Evolutionary conservation across 129 eudicot species (phyloP), one percentile per base, ranked within the genome.

Genomic region (Oenanthe sinensis): DNA sequence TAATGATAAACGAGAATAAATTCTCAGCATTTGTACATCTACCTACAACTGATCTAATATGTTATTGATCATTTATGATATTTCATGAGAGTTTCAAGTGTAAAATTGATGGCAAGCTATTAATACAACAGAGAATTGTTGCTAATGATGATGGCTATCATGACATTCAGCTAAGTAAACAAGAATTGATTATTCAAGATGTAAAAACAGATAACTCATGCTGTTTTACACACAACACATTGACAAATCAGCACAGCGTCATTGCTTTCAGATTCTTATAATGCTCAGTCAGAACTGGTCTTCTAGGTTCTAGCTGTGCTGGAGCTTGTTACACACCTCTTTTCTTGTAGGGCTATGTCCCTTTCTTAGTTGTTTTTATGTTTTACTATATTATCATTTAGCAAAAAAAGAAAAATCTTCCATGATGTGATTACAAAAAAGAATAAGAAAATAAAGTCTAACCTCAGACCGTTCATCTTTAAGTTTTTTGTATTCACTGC

Each of bases 391-490:
- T 58, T n/a, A 8, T n/a, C 33, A 58, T 58, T n/a, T 58, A 2
- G 30, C 5, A 50, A 19, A 6, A 8, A 2, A 22, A 7, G 20
- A 20, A 54, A 48, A 48, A 17, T 48, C 5, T 17, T 37, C 39
- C 8, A 2, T 14, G 13, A 70, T 1, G 26, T 36, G 19, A 7
- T n/a, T 67, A 67, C 42, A 20, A 13, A 40, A 36, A 71, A 6
- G 47, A 24, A 4, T 12, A 15, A 49, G 68, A 13, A 62, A 26
- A 68, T 54, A 33, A 49, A 30, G 15, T 20, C 33, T 12, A 42
- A 91, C 98, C 98, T 94, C 97, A 4, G 97, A 87, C 81, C 98
- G 80, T 82, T 88, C 88, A 14, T 89, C 90, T 83, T 94, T 94
- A 78, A 91, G 98, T 81, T 90, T 85, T 77, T 94, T 90, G 92